phyloP scores from a whole-genome alignment of 2,329 filamentous ascomycete species.

The Phoma herbarum region DNA sequence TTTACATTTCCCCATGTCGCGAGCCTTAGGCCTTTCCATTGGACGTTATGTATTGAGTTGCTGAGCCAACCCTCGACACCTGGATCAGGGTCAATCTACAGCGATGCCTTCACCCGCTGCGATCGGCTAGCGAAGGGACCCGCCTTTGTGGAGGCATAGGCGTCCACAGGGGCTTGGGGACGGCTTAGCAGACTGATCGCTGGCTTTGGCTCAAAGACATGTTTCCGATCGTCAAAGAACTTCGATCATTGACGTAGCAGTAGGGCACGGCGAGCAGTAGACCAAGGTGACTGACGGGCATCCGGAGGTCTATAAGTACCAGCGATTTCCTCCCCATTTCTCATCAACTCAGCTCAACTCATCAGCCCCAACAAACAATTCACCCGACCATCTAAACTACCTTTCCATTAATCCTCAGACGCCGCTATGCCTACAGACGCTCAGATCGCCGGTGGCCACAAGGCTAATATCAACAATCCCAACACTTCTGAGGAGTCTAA shows the following conservation, averaged over 20 bases:
- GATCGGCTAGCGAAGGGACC: neutral
- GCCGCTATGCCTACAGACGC: slow-evolving; percentile 59
- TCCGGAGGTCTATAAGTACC: slow-evolving; percentile 2
- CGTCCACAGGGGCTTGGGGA: neutral
- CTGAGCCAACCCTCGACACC: neutral
- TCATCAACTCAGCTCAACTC: slow-evolving; percentile 7
- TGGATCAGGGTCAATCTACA: neutral
- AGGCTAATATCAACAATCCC: slow-evolving; percentile 62
- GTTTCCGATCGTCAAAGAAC: neutral
- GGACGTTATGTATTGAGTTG: neutral
- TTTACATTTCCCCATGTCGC: neutral
- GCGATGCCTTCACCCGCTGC: slow-evolving; percentile 12
- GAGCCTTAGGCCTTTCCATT: neutral
- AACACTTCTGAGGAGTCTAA: slow-evolving; percentile 66
- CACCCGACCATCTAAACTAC: too few species aligned
- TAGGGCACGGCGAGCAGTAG: neutral
- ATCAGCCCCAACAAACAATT: neutral
- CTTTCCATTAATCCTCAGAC: too few species aligned
- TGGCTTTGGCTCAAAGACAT: neutral
- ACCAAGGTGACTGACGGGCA: neutral
- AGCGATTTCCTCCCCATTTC: neutral
- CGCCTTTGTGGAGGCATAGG: neutral
- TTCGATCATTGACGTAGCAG: slow-evolving; percentile 11
- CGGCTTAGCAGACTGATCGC: neutral
- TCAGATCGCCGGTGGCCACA: slow-evolving; percentile 53